These are phyloP conservation scores for Tulasnella sp. DNA, from an alignment of 768 basidiomycete species.

Conservation along the genomic window DNA sequence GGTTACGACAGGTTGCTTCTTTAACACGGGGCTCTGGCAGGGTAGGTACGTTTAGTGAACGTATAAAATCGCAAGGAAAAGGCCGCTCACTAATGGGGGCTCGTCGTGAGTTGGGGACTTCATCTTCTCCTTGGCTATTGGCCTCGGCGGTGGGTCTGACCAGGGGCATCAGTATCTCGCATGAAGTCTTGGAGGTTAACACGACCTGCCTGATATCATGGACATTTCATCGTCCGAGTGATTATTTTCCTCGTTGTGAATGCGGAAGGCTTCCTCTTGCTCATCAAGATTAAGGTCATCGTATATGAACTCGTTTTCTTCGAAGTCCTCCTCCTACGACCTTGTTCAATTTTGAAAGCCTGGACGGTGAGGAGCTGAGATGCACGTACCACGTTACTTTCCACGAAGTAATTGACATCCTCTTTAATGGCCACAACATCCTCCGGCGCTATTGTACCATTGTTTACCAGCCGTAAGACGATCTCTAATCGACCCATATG, in stretches of 20 bases:
- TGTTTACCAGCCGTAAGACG: constrained; percentile 85
- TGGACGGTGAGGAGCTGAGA: neutral
- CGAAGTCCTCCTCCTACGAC: constrained; percentile 86
- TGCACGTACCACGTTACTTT: constrained; percentile 78
- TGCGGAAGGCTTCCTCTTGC: constrained; percentile 84
- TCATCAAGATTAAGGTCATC: constrained; percentile 96
- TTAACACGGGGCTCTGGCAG: constrained; percentile 16
- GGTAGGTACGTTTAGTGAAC: neutral
- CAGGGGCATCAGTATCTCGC: neutral
- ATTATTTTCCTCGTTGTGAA: constrained; percentile 60
- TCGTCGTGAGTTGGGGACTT: constrained; percentile 44
- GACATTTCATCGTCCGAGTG: constrained; percentile 63
- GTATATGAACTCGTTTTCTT: constrained; percentile 94
- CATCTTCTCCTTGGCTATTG: constrained; percentile 44
- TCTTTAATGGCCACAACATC: constrained; percentile 77
- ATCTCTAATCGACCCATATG: constrained; percentile 88
- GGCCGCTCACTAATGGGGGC: constrained; percentile 4
- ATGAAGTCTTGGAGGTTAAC: neutral
- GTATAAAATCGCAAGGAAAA: neutral
- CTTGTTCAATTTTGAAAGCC: constrained; percentile 14
- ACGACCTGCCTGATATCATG: constrained; percentile 30
- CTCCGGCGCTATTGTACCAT: constrained; percentile 77
- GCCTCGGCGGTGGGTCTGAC: constrained; percentile 51
- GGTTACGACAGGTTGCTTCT: constrained; percentile 41
- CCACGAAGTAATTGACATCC: constrained; percentile 92